Evolutionary conservation across 75 land plant genomes (phyloP).

Genomic region (Sequoiadendron giganteum): DNA sequence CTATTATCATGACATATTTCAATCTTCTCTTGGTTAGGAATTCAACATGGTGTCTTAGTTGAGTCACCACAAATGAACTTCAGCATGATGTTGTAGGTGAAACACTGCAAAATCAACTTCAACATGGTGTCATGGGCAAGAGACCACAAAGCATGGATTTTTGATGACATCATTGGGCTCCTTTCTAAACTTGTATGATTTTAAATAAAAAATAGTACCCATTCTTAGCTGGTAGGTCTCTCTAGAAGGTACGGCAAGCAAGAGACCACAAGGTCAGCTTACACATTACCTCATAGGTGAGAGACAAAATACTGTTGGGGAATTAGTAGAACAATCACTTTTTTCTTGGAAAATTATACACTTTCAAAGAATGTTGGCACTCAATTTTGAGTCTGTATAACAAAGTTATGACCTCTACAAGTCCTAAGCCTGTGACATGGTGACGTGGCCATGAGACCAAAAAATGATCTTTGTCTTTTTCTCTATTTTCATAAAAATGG

Average conservation of each 20-base stretch:
- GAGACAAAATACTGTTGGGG: neutral
- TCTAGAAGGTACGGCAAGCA: neutral
- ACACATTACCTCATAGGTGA: neutral
- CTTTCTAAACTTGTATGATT: neutral
- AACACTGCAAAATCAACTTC: neutral
- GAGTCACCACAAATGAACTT: neutral
- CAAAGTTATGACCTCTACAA: neutral
- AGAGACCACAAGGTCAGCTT: neutral
- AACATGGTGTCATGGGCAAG: neutral
- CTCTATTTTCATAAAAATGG: neutral
- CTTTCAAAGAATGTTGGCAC: neutral
- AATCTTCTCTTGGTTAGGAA: neutral
- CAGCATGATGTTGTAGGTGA: neutral
- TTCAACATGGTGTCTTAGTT: neutral
- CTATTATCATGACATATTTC: neutral
- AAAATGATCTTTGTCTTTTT: neutral
- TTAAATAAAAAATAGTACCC: no score
- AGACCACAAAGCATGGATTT: neutral
- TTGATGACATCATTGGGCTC: neutral
- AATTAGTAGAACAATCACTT: no score
- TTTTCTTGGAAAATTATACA: neutral
- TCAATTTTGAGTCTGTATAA: neutral
- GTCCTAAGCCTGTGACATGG: neutral
- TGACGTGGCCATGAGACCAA: neutral
- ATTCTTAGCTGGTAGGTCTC: neutral